phyloP scores from a whole-genome alignment of 345 rosid species.

The Melastoma malabathricum region DNA sequence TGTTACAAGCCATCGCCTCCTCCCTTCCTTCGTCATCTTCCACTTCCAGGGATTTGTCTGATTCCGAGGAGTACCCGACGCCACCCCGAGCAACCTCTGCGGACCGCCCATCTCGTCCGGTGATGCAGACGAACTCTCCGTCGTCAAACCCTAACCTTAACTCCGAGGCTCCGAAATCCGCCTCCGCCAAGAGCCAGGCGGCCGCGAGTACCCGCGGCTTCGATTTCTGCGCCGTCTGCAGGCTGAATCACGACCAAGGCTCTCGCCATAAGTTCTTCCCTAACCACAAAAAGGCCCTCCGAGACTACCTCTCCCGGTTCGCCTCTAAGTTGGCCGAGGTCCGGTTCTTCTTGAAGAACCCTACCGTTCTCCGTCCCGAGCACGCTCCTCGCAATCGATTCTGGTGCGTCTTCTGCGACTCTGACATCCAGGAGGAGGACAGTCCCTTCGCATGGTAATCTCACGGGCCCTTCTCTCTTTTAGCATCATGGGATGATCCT shows the following conservation, averaged over 20 bases:
- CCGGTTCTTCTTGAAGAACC: slow-evolving; percentile 54
- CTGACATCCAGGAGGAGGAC: slow-evolving; percentile 41
- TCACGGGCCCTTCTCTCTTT: too few relatives aligned
- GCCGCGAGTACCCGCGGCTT: slow-evolving; percentile 19
- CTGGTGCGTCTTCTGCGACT: slow-evolving; percentile 82
- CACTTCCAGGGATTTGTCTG: too few relatives aligned
- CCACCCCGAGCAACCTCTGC: too few relatives aligned
- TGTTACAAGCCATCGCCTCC: too few relatives aligned
- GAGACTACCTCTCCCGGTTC: slow-evolving; percentile 47
- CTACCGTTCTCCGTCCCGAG: slow-evolving; percentile 38
- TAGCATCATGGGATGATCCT: neutral
- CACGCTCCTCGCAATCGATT: slow-evolving; percentile 46
- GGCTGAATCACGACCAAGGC: slow-evolving; percentile 61
- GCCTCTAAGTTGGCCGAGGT: slow-evolving; percentile 41
- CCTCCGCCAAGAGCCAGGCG: slow-evolving; percentile 1
- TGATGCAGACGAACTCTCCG: neutral
- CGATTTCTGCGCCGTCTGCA: slow-evolving; percentile 70
- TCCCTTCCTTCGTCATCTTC: too few relatives aligned
- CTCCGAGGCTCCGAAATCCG: neutral
- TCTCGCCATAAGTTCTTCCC: slow-evolving; percentile 64
- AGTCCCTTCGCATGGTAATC: slow-evolving; percentile 64
- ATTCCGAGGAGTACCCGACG: neutral
- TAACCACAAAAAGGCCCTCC: slow-evolving; percentile 47
- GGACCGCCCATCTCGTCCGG: slow-evolving; percentile 1
- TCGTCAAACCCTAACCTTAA: slow-evolving; percentile 1